Percentiles rank a stretch among this genome's conserved stretches.
Conservation (phyloP, 208 protist species). For the Crithidia bombi region DNA sequence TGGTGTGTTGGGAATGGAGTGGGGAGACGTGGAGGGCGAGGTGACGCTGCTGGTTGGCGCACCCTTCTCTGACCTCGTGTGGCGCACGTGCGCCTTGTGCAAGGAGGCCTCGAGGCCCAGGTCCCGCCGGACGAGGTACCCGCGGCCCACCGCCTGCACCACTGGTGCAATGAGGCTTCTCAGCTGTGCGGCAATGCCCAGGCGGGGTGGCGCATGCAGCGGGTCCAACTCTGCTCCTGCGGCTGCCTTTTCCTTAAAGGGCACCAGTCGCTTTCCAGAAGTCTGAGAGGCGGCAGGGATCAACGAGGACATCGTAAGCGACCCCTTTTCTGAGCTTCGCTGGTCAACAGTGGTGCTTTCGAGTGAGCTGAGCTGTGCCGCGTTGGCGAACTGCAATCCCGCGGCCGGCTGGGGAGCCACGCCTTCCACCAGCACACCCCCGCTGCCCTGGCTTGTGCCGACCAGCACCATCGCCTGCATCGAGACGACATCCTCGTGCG, state of each 20-base stretch:
- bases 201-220: background rate
- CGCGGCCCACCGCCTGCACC: slow-evolving; percentile 42
- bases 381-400: too few species aligned
- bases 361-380: too few species aligned
- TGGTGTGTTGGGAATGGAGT: background rate
- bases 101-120: background rate
- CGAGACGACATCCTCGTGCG: too few species aligned
- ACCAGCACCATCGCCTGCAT: too few species aligned
- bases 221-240: background rate
- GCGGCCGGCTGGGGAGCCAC: too few species aligned
- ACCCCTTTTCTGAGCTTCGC: too few species aligned
- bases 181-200: slow-evolving; percentile 19
- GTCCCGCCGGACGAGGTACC: slow-evolving; percentile 31
- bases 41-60: background rate
- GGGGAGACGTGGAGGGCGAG: background rate
- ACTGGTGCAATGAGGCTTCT: slow-evolving; percentile 14
- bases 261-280: too few species aligned
- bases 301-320: too few species aligned
- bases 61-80: background rate
- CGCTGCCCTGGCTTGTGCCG: too few species aligned
- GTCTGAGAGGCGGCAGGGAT: too few species aligned
- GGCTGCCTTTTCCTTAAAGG: background rate
- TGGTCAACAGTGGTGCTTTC: too few species aligned
- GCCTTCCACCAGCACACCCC: too few species aligned
- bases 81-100: background rate